Base-by-base conservation (phyloP, 306 rosid species). In the Castanopsis chinensis region DNA sequence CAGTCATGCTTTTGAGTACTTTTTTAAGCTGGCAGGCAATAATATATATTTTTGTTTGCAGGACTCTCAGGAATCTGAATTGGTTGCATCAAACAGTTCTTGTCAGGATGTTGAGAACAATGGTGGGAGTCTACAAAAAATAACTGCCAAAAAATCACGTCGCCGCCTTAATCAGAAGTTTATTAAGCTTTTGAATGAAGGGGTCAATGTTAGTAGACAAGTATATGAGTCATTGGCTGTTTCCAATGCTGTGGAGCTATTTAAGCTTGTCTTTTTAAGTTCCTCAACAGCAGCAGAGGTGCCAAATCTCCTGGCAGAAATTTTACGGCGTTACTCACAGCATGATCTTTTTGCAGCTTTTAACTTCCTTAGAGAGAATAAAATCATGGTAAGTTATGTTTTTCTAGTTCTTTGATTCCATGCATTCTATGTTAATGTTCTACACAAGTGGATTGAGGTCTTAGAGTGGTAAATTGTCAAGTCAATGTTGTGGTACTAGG, bases 271-370 rank as follows among this genome's bases (percentile, higher is more conserved):
- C 74, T 95, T 95, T 79, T 79, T 93, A 77, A 91, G 96, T 85
- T 90, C 91, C 85, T 89, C 97, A 64, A 81, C 88, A 72, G 84
- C 88, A 52, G 84, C 91, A 19, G 88, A 78, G 54, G 91, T 92
- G 49, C 89, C 98, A 51, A 91, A 79, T 84, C 88, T 93, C 73
- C 82, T 92, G 27, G 96, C 98, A 49, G 89, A 91, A 76, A 84
- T 91, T 86, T 86, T 92, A 70, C 89, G 97, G 90, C 92, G 89
- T 74, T 95, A 95, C 79, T 92, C 98, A 58, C 97, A 92, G 85
- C 97, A 87, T 91, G 98, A 95, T 80, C 94, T 93, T 37, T 89
- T 84, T 87, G 92, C 99, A 61, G 99, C 98, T 83, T 95, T 95
- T 82, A 93, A 89, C 92, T 91, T 89, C 87, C 98, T 95, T 33